Evolutionary conservation across 495 filamentous ascomycete genomes (phyloP).

Genomic region (Podospora fimiseda): DNA sequence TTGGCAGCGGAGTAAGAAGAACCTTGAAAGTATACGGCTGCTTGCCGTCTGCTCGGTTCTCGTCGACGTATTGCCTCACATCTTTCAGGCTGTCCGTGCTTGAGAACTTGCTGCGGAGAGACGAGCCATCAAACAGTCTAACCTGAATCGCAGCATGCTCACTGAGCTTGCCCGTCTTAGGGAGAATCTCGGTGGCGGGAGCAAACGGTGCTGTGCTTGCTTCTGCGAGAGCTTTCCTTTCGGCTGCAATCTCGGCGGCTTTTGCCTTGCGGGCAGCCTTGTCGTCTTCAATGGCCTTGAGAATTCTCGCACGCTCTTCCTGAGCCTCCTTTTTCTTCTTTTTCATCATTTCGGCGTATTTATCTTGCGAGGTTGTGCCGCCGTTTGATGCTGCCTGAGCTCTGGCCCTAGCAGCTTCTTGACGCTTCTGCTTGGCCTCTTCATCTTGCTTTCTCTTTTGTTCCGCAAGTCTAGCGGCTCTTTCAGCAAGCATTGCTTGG

Average conservation of each 20-base stretch:
- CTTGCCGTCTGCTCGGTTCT: constrained; percentile 30
- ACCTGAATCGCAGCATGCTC: constrained; percentile 65
- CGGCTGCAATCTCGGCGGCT: constrained; percentile 44
- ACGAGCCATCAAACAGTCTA: constrained; percentile 77
- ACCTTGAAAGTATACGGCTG: constrained; percentile 76
- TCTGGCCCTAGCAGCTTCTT: constrained; percentile 29
- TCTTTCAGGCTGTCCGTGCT: constrained; percentile 58
- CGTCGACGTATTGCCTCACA: constrained; percentile 74
- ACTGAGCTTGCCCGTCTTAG: constrained; percentile 15
- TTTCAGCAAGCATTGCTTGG: constrained; percentile 18
- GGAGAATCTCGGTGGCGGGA: constrained; percentile 12
- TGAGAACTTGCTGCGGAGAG: constrained; percentile 64
- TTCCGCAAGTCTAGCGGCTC: constrained; percentile 21
- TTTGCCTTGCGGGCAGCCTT: constrained; percentile 53
- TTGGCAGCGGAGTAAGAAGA: constrained; percentile 72
- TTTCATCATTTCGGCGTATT: constrained; percentile 45
- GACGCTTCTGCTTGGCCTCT: constrained; percentile 23
- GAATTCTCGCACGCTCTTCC: constrained; percentile 55
- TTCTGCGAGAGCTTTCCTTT: constrained; percentile 13
- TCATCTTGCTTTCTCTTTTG: constrained; percentile 27
- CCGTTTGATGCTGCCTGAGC: constrained; percentile 29
- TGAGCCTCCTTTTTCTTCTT: constrained; percentile 48
- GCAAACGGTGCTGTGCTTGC: constrained; percentile 8
- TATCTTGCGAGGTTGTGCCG: constrained; percentile 22
- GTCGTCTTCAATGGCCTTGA: constrained; percentile 60